Evolutionary conservation across 495 filamentous ascomycete genomes (phyloP).

Genomic region (Penicillium maclennaniae): DNA sequence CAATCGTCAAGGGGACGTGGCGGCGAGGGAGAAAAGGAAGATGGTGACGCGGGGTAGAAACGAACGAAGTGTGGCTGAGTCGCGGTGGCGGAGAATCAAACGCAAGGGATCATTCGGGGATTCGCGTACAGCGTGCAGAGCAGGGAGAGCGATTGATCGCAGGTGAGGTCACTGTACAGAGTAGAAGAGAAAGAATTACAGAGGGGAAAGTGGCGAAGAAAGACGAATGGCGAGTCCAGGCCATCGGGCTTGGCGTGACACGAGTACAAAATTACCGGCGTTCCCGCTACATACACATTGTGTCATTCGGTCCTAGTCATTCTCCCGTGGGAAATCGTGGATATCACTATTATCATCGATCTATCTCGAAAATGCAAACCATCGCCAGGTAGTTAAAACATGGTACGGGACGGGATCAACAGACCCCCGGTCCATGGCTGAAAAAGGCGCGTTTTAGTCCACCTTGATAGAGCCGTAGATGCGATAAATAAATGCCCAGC

Average conservation of each 20-base stretch:
- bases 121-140: neutral
- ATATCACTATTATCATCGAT: neutral
- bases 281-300: neutral
- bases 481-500: conserved; percentile 87
- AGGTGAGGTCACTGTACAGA: neutral
- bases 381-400: conserved; percentile 7
- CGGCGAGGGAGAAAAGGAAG: conserved; percentile 1
- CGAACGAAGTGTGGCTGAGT: conserved; percentile 23
- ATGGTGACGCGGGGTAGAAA: conserved; percentile 24
- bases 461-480: conserved; percentile 97
- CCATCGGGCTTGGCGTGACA: conserved; percentile 15
- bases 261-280: conserved; percentile 2
- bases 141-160: neutral
- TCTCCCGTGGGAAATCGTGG: neutral
- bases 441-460: conserved; percentile 53
- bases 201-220: conserved; percentile 8
- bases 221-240: conserved; percentile 14
- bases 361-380: conserved; percentile 15
- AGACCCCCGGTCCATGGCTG: conserved; percentile 3
- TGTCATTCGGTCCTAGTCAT: neutral
- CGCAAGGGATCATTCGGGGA: neutral
- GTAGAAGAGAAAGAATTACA: neutral
- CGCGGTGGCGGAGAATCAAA: conserved; percentile 7
- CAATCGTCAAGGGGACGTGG: conserved; percentile 8
- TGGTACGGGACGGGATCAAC: neutral